Percentiles rank a stretch among this genome's conserved stretches.
These are phyloP conservation scores for Hibiscus mutabilis DNA, from an alignment of 345 rosid genomes.

Conservation along the genomic window DNA sequence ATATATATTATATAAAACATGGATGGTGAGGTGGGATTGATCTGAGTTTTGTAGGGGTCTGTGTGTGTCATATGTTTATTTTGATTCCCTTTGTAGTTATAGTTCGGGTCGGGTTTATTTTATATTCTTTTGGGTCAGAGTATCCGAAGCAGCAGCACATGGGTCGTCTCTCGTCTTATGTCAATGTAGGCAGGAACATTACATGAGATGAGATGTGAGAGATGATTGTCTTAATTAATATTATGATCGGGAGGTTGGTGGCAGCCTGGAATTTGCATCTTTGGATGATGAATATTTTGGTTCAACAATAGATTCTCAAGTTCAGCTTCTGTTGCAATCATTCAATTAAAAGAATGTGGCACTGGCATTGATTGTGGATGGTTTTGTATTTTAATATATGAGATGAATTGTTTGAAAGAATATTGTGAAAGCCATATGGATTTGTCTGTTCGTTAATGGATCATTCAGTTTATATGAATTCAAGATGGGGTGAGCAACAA, in stretches of 20 bases:
- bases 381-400: background rate
- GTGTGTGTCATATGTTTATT: conserved; percentile 7
- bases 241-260: background rate
- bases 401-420: background rate
- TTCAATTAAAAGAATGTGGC: background rate
- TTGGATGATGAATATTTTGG: background rate
- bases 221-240: background rate
- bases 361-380: background rate
- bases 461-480: no score
- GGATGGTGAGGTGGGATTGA: conserved; percentile 8
- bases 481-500: no score
- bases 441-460: background rate
- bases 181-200: background rate
- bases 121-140: background rate
- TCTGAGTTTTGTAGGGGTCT: conserved; percentile 28
- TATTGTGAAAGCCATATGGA: background rate
- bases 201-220: background rate
- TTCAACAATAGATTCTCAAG: background rate
- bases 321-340: background rate
- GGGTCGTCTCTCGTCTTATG: background rate
- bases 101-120: background rate
- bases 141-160: background rate
- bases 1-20: conserved; percentile 6
- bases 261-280: background rate
- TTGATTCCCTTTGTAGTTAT: background rate